phyloP scores from a whole-genome alignment of 768 basidiomycete species.

The Mycena polygramma region DNA sequence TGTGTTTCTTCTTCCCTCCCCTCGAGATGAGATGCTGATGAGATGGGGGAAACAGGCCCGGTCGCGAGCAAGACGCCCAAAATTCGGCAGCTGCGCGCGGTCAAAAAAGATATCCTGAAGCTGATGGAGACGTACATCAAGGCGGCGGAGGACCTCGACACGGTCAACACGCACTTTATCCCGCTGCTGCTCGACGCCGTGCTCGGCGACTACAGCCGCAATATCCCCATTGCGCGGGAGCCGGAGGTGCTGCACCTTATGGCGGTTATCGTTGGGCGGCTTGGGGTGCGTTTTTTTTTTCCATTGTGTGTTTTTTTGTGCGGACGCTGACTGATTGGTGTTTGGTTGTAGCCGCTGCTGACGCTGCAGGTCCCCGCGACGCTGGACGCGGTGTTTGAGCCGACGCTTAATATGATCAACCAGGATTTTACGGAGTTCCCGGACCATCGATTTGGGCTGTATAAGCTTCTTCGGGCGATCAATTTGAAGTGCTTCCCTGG shows the following conservation, averaged over 20 bases:
- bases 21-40: too few relatives aligned
- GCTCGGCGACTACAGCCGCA: slow-evolving; percentile 94
- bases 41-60: slow-evolving; percentile 62
- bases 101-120: slow-evolving; percentile 98
- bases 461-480: slow-evolving; percentile 93
- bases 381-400: slow-evolving; percentile 96
- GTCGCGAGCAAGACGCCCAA: slow-evolving; percentile 98
- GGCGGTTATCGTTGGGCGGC: slow-evolving; percentile 90
- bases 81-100: slow-evolving; percentile 92
- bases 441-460: slow-evolving; percentile 97
- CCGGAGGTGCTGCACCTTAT: slow-evolving; percentile 98
- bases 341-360: slow-evolving; percentile 72
- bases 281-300: slow-evolving; percentile 93
- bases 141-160: slow-evolving; percentile 96
- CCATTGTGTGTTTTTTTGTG: too few relatives aligned
- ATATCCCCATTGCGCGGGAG: slow-evolving; percentile 93
- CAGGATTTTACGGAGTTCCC: slow-evolving; percentile 98
- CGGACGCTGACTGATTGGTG: too few relatives aligned
- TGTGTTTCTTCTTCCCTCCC: slow-evolving; percentile 44
- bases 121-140: slow-evolving; percentile 98
- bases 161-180: slow-evolving; percentile 92
- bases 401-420: slow-evolving; percentile 98
- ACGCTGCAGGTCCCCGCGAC: slow-evolving; percentile 95
- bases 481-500: slow-evolving; percentile 96
- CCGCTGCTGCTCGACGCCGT: slow-evolving; percentile 97